A percentile compares a stretch with the other conserved stretches of the same genome.
Conservation (phyloP, 2,329 filamentous ascomycete species). For the Fusarium lyarnte region DNA sequence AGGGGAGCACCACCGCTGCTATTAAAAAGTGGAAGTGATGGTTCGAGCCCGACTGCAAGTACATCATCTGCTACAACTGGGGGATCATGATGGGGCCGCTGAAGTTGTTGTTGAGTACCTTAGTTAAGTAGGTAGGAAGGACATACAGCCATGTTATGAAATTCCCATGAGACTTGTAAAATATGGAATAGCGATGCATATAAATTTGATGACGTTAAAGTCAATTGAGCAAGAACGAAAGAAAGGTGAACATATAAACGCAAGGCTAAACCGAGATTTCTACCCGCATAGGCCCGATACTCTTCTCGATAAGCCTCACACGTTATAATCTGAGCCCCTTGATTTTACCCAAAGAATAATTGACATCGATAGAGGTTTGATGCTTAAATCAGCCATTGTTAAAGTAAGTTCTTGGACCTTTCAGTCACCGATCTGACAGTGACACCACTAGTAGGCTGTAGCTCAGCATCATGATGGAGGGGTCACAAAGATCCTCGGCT, state of each 20-base stretch:
- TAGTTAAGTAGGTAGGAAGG: background rate
- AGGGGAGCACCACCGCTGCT: conserved; percentile 54
- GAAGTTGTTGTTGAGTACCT: background rate
- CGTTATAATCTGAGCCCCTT: background rate
- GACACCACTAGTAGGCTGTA: conserved; percentile 6
- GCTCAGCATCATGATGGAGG: conserved; percentile 29
- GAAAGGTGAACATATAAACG: background rate
- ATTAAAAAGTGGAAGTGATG: conserved; percentile 20
- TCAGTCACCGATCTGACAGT: conserved; percentile 12
- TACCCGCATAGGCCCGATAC: no score
- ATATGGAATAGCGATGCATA: no score
- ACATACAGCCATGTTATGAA: no score
- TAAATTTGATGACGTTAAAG: background rate
- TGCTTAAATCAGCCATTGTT: background rate
- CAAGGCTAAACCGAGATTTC: no score
- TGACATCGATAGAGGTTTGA: background rate
- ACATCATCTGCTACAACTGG: conserved; percentile 1
- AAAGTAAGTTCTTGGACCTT: background rate
- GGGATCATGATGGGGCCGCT: background rate
- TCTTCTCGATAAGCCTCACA: background rate
- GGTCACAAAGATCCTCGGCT: conserved; percentile 2
- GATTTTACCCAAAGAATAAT: background rate
- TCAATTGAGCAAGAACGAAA: background rate
- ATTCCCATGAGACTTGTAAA: background rate
- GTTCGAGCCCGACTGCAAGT: background rate